These are phyloP conservation scores for Seiridium cupressi DNA, from an alignment of 2,329 filamentous ascomycete genomes.

Conservation along the genomic window DNA sequence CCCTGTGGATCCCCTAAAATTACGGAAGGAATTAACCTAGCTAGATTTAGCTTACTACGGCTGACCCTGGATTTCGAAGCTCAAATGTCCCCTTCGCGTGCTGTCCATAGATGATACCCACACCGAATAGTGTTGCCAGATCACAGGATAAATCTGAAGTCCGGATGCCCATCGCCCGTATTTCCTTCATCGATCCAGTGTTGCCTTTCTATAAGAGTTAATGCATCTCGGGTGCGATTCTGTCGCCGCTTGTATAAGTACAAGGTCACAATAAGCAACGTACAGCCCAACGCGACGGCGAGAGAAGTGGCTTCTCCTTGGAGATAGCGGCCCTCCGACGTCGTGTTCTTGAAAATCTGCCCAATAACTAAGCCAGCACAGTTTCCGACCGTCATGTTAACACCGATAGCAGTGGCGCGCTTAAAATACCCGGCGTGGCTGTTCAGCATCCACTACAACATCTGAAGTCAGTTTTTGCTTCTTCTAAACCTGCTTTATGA, in stretches of 20 bases:
- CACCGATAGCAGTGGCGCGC: slow-evolving; percentile 6
- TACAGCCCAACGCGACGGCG: neutral
- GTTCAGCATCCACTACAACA: slow-evolving; percentile 3
- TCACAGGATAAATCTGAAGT: neutral
- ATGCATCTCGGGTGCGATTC: neutral
- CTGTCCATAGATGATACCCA: too few relatives aligned
- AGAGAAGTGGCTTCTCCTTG: slow-evolving; percentile 3
- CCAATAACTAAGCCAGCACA: slow-evolving; percentile 7
- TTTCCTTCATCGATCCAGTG: neutral
- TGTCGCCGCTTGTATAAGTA: neutral
- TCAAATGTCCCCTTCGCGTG: too few relatives aligned
- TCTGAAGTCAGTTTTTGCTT: too few relatives aligned
- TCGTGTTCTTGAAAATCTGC: slow-evolving; percentile 8
- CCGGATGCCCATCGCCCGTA: neutral
- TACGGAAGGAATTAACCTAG: too few relatives aligned
- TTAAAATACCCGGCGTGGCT: slow-evolving; percentile 8
- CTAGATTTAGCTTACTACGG: too few relatives aligned
- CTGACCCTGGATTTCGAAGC: too few relatives aligned
- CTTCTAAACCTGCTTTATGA: too few relatives aligned
- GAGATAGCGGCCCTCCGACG: slow-evolving; percentile 5
- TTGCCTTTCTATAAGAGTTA: neutral
- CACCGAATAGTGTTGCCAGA: too few relatives aligned
- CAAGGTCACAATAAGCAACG: neutral
- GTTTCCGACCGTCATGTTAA: slow-evolving; percentile 10
- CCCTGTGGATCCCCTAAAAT: too few relatives aligned